A percentile compares a stretch with the other conserved stretches of the same genome.
Evolutionary conservation across 768 basidiomycete species (phyloP).

Genomic region (Leccinum truebloodii): DNA sequence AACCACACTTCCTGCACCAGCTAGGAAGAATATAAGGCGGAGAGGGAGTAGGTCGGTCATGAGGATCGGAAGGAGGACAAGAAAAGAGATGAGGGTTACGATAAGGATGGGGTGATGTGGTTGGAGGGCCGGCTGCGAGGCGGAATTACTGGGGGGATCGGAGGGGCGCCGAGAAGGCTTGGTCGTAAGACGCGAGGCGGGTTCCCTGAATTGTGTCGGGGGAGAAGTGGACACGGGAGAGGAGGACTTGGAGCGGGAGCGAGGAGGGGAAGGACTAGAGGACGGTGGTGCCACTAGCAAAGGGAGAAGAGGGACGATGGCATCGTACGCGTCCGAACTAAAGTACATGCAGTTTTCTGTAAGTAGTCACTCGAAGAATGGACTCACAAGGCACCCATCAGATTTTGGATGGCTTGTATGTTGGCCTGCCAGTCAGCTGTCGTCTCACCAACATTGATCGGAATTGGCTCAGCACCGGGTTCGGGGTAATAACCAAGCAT

Average conservation of each 20-base stretch:
- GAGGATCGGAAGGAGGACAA: slow-evolving; percentile 47
- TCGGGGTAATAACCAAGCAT: slow-evolving; percentile 66
- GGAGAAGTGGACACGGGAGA: background rate
- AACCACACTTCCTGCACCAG: slow-evolving; percentile 16
- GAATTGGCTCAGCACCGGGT: slow-evolving; percentile 34
- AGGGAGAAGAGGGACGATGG: slow-evolving; percentile 47
- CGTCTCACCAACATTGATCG: slow-evolving; percentile 52
- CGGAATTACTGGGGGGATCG: too few relatives aligned
- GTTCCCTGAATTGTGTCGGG: background rate
- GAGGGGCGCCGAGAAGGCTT: background rate
- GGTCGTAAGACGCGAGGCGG: background rate
- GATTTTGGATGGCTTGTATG: slow-evolving; percentile 86
- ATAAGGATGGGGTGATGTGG: slow-evolving; percentile 38
- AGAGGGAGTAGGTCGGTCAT: slow-evolving; percentile 45
- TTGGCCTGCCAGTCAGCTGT: slow-evolving; percentile 84
- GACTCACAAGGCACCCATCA: slow-evolving; percentile 81
- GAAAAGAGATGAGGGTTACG: slow-evolving; percentile 39
- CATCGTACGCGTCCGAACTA: slow-evolving; percentile 38
- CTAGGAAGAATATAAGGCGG: slow-evolving; percentile 44
- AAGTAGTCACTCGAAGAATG: background rate
- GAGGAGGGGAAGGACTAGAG: background rate
- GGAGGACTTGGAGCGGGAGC: background rate
- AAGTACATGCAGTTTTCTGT: background rate
- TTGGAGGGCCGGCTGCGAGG: slow-evolving; percentile 9
- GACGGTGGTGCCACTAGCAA: slow-evolving; percentile 37